phyloP scores from a whole-genome alignment of 805 yeast species.

The Pichia cabralensis region DNA sequence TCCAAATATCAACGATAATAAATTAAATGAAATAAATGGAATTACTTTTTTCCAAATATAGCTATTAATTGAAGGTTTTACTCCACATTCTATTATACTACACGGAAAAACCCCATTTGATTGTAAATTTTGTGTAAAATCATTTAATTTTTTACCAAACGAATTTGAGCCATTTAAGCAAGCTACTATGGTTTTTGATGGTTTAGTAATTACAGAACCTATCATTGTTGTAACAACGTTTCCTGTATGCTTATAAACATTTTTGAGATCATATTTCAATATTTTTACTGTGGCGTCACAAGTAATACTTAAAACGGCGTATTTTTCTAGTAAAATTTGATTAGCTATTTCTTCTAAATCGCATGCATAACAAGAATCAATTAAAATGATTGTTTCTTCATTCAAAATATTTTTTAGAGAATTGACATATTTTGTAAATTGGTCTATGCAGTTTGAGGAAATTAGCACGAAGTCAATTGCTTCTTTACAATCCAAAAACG shows the following conservation, averaged over 20 bases:
- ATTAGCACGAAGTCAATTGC: slow-evolving; percentile 17
- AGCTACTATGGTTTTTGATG: neutral
- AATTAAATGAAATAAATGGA: slow-evolving; percentile 17
- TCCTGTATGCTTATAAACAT: slow-evolving; percentile 17
- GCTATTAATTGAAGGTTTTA: slow-evolving; percentile 19
- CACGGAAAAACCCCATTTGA: slow-evolving; percentile 20
- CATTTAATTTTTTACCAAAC: slow-evolving; percentile 13
- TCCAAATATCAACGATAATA: slow-evolving; percentile 16
- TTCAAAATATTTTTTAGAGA: slow-evolving; percentile 7
- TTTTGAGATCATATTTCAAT: slow-evolving; percentile 1
- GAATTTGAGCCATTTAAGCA: slow-evolving; percentile 16
- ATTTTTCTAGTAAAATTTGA: no score
- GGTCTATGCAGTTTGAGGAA: slow-evolving; percentile 9
- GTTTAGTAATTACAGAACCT: slow-evolving; percentile 13
- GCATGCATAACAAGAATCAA: no score
- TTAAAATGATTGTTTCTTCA: slow-evolving; percentile 16
- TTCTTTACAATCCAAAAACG: neutral
- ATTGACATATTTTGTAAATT: slow-evolving; percentile 6
- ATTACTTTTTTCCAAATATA: slow-evolving; percentile 23
- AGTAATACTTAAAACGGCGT: slow-evolving; percentile 14
- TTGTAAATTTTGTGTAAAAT: slow-evolving; percentile 15
- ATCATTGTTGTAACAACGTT: slow-evolving; percentile 18
- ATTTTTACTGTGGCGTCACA: slow-evolving; percentile 20
- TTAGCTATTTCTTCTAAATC: no score
- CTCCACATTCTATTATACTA: slow-evolving; percentile 17